A percentile compares a stretch with the other conserved stretches of the same genome.
Evolutionary conservation across 495 filamentous ascomycete species (phyloP).

Genomic region (Penicillium bovifimosum): DNA sequence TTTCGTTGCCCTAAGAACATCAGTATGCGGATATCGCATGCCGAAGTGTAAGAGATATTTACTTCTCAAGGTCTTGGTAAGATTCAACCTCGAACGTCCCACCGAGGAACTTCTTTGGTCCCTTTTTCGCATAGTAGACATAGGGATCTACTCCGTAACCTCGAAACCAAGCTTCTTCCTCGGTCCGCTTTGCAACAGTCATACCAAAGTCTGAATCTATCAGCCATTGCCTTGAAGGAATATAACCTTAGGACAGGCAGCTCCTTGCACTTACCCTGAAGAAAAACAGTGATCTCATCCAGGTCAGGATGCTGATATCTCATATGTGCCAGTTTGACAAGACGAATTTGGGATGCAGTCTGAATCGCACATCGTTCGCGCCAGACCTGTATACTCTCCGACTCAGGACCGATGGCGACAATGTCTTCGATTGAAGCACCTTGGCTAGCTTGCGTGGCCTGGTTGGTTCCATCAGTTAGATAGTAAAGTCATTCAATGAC

Average conservation of each 20-base stretch:
- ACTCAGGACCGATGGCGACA: slow-evolving; percentile 28
- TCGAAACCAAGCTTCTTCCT: slow-evolving; percentile 50
- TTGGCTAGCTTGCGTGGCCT: slow-evolving; percentile 21
- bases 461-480: background rate
- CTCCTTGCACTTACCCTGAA: slow-evolving; percentile 26
- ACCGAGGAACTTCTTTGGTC: too few species aligned
- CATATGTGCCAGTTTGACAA: slow-evolving; percentile 43
- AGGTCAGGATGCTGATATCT: slow-evolving; percentile 48
- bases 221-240: slow-evolving; percentile 10
- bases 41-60: slow-evolving; percentile 34
- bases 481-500: background rate
- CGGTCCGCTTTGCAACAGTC: slow-evolving; percentile 32
- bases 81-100: too few species aligned
- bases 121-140: slow-evolving; percentile 24
- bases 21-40: slow-evolving; percentile 15
- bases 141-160: slow-evolving; percentile 53
- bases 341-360: slow-evolving; percentile 29
- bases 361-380: slow-evolving; percentile 31
- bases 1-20: slow-evolving; percentile 44
- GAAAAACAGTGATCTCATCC: slow-evolving; percentile 36
- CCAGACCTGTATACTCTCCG: slow-evolving; percentile 30
- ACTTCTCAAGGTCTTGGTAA: slow-evolving; percentile 10
- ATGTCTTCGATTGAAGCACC: slow-evolving; percentile 36
- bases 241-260: slow-evolving; percentile 30
- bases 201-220: slow-evolving; percentile 46